phyloP scores from a whole-genome alignment of 106 monocot genomes.

The Chionographis japonica region DNA sequence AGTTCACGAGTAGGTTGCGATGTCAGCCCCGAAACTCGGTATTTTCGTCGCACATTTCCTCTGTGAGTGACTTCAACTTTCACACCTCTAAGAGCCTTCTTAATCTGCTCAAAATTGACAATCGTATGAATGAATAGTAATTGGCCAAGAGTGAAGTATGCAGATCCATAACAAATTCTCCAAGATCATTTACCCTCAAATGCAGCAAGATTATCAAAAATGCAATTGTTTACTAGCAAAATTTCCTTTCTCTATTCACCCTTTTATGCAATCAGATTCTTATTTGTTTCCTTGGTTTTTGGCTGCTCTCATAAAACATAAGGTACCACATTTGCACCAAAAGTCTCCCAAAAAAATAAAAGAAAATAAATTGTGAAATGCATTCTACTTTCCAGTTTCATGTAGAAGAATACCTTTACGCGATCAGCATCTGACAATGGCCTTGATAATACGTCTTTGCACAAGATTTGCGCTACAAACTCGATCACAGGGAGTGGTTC shows the following conservation, averaged over 20 bases:
- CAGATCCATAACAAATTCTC: too few relatives aligned
- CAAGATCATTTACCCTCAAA: too few relatives aligned
- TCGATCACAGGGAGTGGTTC: slow-evolving; percentile 93
- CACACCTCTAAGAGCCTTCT: slow-evolving; percentile 85
- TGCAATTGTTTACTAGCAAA: background rate
- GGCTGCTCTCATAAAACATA: too few relatives aligned
- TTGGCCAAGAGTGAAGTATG: background rate
- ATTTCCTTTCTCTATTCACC: background rate
- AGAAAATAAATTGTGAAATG: too few relatives aligned
- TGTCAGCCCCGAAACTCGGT: slow-evolving; percentile 73
- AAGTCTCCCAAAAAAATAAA: too few relatives aligned
- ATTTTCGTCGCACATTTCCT: slow-evolving; percentile 79
- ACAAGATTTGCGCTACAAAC: slow-evolving; percentile 73
- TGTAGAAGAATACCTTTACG: slow-evolving; percentile 53
- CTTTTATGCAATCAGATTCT: too few relatives aligned
- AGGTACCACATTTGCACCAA: too few relatives aligned
- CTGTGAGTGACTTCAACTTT: slow-evolving; percentile 94
- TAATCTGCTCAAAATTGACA: slow-evolving; percentile 43
- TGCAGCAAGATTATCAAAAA: too few relatives aligned
- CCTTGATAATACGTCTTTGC: slow-evolving; percentile 65
- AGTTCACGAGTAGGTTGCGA: slow-evolving; percentile 78
- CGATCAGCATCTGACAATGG: slow-evolving; percentile 84
- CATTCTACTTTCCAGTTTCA: background rate
- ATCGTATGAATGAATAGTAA: background rate
- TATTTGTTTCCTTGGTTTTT: too few relatives aligned